Percentiles rank a stretch among this genome's conserved stretches.
Conservation (phyloP, 116 monocot species). For the Papilionanthe hybrid region DNA sequence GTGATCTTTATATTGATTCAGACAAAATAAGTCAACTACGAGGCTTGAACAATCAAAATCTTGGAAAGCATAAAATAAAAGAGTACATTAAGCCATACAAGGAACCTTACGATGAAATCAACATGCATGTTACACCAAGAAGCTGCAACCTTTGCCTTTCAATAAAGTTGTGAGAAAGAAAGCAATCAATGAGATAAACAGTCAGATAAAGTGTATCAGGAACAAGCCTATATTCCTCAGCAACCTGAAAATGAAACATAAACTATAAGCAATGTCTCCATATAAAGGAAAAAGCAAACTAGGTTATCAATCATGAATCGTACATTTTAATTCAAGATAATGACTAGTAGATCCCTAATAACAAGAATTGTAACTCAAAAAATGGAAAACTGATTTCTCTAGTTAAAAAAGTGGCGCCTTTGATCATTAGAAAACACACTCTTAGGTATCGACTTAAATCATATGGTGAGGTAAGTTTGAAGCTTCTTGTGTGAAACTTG, state of each 20-base stretch:
- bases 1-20: neutral
- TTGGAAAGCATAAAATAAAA: neutral
- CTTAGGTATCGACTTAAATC: too few relatives aligned
- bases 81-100: neutral
- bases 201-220: conserved; percentile 94
- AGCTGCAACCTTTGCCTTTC: conserved; percentile 75
- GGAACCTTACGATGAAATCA: conserved; percentile 77
- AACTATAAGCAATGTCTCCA: neutral
- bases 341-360: neutral
- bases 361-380: neutral
- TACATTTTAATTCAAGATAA: neutral
- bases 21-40: neutral
- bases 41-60: neutral
- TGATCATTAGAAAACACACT: neutral
- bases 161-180: conserved; percentile 70
- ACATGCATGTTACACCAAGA: conserved; percentile 79
- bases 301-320: neutral
- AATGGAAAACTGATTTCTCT: neutral
- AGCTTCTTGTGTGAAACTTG: too few relatives aligned
- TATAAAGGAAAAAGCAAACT: neutral
- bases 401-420: neutral
- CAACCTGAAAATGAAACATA: conserved; percentile 48
- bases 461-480: too few relatives aligned
- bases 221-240: conserved; percentile 90
- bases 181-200: conserved; percentile 67